phyloP scores from a whole-genome alignment of 495 filamentous ascomycete species.

The Tuber aestivum region DNA sequence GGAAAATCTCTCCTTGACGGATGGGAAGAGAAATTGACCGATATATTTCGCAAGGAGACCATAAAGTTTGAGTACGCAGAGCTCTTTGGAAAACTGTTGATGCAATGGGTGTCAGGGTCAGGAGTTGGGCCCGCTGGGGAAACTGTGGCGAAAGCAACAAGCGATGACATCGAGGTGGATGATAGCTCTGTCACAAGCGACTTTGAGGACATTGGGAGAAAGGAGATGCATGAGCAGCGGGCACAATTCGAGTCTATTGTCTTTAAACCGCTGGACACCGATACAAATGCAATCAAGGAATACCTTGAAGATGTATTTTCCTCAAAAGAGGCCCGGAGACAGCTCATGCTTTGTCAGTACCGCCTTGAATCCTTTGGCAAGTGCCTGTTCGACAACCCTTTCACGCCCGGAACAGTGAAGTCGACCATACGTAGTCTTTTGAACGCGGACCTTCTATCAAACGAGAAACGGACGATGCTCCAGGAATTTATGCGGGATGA shows the following conservation, averaged over 20 bases:
- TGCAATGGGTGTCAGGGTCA: constrained; percentile 53
- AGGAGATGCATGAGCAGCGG: constrained; percentile 51
- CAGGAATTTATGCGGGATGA: constrained; percentile 57
- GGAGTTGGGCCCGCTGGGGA: constrained; percentile 26
- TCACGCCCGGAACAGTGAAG: constrained; percentile 46
- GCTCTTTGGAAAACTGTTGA: constrained; percentile 58
- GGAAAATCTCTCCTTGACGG: constrained; percentile 43
- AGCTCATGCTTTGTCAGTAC: constrained; percentile 42
- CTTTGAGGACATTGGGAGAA: constrained; percentile 48
- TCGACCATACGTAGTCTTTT: constrained; percentile 51
- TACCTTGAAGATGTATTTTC: constrained; percentile 55
- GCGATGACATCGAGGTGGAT: constrained; percentile 26
- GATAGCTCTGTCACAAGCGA: constrained; percentile 41
- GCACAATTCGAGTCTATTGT: constrained; percentile 56
- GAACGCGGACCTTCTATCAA: constrained; percentile 53
- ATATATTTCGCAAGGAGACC: constrained; percentile 46
- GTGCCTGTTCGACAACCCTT: constrained; percentile 44
- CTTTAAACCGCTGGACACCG: constrained; percentile 51
- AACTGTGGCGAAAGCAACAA: constrained; percentile 19
- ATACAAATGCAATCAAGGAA: constrained; percentile 46
- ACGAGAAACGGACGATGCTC: constrained; percentile 55
- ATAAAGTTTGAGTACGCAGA: constrained; percentile 56
- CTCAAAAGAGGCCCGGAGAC: constrained; percentile 40
- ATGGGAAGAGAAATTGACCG: constrained; percentile 49
- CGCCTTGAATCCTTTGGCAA: constrained; percentile 47